phyloP scores from a whole-genome alignment of 108 stramenopile genomes.

The Cyclotella atomus region DNA sequence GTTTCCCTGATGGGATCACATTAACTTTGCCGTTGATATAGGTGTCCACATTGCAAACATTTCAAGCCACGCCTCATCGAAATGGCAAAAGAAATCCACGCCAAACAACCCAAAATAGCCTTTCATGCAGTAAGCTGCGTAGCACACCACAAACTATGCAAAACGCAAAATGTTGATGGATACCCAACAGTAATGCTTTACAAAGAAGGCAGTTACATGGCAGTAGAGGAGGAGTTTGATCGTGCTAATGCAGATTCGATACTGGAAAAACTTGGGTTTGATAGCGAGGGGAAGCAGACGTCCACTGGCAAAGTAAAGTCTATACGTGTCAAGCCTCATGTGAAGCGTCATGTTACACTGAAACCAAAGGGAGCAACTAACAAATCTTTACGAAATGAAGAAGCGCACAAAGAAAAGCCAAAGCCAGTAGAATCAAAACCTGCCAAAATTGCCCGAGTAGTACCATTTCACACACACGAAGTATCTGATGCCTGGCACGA shows the following conservation, averaged over 20 bases:
- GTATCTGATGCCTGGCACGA: conserved; percentile 68
- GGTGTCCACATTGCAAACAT: conserved; percentile 54
- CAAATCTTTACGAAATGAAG: not conserved
- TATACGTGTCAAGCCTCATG: not conserved
- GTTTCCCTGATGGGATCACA: too few species aligned
- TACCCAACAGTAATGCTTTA: conserved; percentile 63
- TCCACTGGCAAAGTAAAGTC: not conserved
- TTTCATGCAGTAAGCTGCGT: conserved; percentile 83
- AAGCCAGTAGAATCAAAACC: conserved; percentile 6
- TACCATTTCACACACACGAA: conserved; percentile 48
- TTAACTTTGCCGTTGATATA: not conserved
- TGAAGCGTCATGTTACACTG: not conserved
- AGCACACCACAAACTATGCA: conserved; percentile 62
- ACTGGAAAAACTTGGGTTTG: conserved; percentile 6
- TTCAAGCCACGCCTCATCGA: conserved; percentile 54
- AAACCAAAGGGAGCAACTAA: not conserved
- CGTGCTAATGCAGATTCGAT: not conserved
- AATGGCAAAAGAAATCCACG: conserved; percentile 49
- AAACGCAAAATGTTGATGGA: conserved; percentile 44
- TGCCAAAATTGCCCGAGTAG: conserved; percentile 25
- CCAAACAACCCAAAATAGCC: conserved; percentile 44
- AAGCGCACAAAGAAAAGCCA: not conserved
- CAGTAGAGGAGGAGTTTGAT: conserved; percentile 5
- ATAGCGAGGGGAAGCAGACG: not conserved
- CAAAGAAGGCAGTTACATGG: conserved; percentile 48